Evolutionary conservation across 345 rosid species (phyloP), one percentile per base, ranked within the genome.

Genomic region (Sisymbrium altissimum): DNA sequence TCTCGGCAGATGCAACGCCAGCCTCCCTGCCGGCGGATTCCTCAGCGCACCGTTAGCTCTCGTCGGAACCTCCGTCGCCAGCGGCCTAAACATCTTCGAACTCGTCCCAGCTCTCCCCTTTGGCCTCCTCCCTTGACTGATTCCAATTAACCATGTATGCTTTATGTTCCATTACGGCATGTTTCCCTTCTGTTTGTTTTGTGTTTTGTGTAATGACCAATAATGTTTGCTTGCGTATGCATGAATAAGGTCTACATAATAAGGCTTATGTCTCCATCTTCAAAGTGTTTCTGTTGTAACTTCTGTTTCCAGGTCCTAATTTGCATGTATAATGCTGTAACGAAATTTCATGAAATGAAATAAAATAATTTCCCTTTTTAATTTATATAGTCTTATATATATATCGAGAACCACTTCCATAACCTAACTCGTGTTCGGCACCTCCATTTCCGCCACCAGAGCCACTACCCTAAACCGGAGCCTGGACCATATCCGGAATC

Each of bases 1-100:
- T 5, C 84, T 89, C 58, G 43, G 88, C 46, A 77, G 5, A 56
- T 85, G 93, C 83, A 83, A 86, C 70, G 58, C 86, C 23, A 18
- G 36, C 10, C 77, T 86, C 14, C 87, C 91, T 1, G 10, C 79
- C 0, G 50, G 29, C 0, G 86, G 86, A 1, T 5, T 15, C 45
- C 79, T 87, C 45, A 18, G 68, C 12, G 84, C 91, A 5, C 15
- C 85, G 23, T 56, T 87, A 44, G 70, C 49, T 71, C 18, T 79
- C 36, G 13, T 80, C 2, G 96, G 88, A 44, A 83, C 33, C 80
- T 64, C 75, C 5, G 3, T 79, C 44, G 0, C 40, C 0, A 85
- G 88, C 8, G 64, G 76, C 66, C 61, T 85, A 38, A 83, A 45
- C 17, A 27, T 89, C 61, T 17, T 74, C n/a, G 61, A 80, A 57